Evolutionary conservation across 305 asterid genomes (phyloP).

Genomic region (Fraxinus nigra): DNA sequence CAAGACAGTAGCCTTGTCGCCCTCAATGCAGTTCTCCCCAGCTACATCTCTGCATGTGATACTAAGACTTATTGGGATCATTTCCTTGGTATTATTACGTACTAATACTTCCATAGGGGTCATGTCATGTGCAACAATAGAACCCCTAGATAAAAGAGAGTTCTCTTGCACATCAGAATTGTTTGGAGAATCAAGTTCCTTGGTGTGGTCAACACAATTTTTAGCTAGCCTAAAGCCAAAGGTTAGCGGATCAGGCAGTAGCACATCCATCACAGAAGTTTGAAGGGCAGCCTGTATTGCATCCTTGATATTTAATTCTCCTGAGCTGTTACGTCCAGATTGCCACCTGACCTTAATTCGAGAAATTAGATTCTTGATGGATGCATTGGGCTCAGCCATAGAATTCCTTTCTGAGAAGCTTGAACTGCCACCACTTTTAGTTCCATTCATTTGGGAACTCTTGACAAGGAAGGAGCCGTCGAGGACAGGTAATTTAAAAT

Average conservation of each 20-base stretch:
- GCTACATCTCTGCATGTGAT: slow-evolving; percentile 93
- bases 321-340: slow-evolving; percentile 96
- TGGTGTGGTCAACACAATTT: slow-evolving; percentile 27
- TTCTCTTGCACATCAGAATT: slow-evolving; percentile 28
- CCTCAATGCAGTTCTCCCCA: slow-evolving; percentile 88
- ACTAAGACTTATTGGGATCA: slow-evolving; percentile 62
- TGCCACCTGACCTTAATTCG: slow-evolving; percentile 93
- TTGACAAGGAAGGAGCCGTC: slow-evolving; percentile 72
- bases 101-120: slow-evolving; percentile 86
- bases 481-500: slow-evolving; percentile 89
- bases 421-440: slow-evolving; percentile 39
- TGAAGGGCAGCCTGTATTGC: slow-evolving; percentile 91
- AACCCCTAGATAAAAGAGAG: slow-evolving; percentile 32
- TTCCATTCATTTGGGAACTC: slow-evolving; percentile 46
- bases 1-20: slow-evolving; percentile 80
- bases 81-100: slow-evolving; percentile 90
- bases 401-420: slow-evolving; percentile 78
- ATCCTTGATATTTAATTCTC: slow-evolving; percentile 88
- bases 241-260: slow-evolving; percentile 92
- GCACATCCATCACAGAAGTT: slow-evolving; percentile 91
- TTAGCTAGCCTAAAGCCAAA: slow-evolving; percentile 86
- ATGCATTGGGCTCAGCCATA: slow-evolving; percentile 77
- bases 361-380: slow-evolving; percentile 76
- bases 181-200: slow-evolving; percentile 28
- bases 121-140: slow-evolving; percentile 70